phyloP scores from a whole-genome alignment of 306 rosid species.

The Carpinus viminea region DNA sequence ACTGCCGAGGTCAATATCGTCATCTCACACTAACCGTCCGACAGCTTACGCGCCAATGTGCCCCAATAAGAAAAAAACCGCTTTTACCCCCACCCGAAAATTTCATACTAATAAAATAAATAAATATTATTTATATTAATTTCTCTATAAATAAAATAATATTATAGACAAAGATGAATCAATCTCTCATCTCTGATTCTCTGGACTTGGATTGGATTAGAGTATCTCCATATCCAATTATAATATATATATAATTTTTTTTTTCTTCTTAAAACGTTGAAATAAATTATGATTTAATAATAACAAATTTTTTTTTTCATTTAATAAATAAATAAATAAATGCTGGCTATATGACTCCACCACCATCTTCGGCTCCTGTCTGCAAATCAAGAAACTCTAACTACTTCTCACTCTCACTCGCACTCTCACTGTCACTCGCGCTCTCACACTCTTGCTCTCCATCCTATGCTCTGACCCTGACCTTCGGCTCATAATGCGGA shows the following conservation, averaged over 20 bases:
- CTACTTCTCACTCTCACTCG: conserved; percentile 4
- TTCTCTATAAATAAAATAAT: too few relatives aligned
- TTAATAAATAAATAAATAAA: not conserved
- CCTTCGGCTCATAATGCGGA: conserved; percentile 16
- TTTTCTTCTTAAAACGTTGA: too few relatives aligned
- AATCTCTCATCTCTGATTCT: too few relatives aligned
- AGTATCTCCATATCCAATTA: too few relatives aligned
- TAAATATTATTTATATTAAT: too few relatives aligned
- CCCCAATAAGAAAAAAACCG: conserved; percentile 28
- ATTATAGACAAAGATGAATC: too few relatives aligned
- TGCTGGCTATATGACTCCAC: conserved; percentile 27
- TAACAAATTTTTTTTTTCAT: conserved; percentile 3
- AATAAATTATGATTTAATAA: not conserved
- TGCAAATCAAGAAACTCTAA: conserved; percentile 45
- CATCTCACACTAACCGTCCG: conserved; percentile 37
- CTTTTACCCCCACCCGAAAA: not conserved
- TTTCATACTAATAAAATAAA: too few relatives aligned
- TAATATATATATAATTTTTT: too few relatives aligned
- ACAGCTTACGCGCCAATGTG: conserved; percentile 79
- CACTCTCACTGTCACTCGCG: not conserved
- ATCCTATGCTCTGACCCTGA: conserved; percentile 18
- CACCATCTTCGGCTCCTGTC: conserved; percentile 55
- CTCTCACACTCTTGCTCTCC: conserved; percentile 25
- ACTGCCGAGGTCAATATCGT: conserved; percentile 37
- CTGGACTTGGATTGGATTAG: too few relatives aligned